These are phyloP conservation scores for Stylosanthes scabra DNA, from an alignment of 331 rosid species.

Conservation along the genomic window DNA sequence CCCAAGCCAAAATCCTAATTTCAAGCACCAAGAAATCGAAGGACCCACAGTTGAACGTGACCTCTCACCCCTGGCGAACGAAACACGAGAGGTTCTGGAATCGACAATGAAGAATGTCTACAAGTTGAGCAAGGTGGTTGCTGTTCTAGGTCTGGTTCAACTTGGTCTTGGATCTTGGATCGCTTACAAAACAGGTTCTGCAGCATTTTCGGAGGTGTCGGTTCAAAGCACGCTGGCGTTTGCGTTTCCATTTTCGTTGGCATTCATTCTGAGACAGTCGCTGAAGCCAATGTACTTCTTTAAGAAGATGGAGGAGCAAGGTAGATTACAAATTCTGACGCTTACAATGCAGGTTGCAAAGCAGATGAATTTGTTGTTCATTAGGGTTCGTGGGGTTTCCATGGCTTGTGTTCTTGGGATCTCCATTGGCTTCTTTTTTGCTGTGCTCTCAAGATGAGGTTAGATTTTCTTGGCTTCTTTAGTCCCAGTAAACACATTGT, in stretches of 20 bases:
- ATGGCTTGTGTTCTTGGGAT: conserved; percentile 53
- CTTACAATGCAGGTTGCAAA: conserved; percentile 70
- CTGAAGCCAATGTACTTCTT: conserved; percentile 87
- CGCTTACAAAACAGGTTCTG: conserved; percentile 48
- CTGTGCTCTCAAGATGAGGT: conserved; percentile 54
- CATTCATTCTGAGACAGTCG: conserved; percentile 68
- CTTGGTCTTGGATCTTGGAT: conserved; percentile 86
- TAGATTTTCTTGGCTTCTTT: too few species aligned
- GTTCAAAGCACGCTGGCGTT: conserved; percentile 74
- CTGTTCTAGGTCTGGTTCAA: conserved; percentile 64
- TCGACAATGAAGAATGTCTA: conserved; percentile 64
- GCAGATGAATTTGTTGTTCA: conserved; percentile 65
- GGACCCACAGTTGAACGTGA: conserved; percentile 95
- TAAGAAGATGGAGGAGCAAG: conserved; percentile 90
- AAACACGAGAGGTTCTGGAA: conserved; percentile 66
- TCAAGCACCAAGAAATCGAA: conserved; percentile 97
- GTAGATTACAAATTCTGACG: conserved; percentile 91
- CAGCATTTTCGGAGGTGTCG: conserved; percentile 54
- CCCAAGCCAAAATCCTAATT: conserved; percentile 62
- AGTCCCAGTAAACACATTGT: too few species aligned
- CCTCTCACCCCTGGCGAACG: conserved; percentile 66
- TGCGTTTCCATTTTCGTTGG: conserved; percentile 73
- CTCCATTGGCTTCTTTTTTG: conserved; percentile 48
- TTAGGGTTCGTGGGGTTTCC: conserved; percentile 60
- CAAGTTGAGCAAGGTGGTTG: conserved; percentile 61